Conservation (phyloP, 257 asterid species). For the Verbascum thapsus region DNA sequence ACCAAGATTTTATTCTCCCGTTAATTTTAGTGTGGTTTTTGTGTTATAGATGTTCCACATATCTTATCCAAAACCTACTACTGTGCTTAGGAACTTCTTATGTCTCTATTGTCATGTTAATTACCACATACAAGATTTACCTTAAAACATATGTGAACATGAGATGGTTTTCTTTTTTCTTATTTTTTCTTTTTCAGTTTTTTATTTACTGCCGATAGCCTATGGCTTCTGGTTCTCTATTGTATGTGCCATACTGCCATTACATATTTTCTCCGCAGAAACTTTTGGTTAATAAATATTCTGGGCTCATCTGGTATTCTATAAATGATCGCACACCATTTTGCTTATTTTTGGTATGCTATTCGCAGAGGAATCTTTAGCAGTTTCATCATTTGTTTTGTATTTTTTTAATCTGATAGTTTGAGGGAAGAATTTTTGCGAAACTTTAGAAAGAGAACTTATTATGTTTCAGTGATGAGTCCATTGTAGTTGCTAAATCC, state of each 20-base stretch:
- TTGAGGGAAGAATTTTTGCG: constrained; percentile 18
- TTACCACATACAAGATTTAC: neutral
- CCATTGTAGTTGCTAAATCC: constrained; percentile 9
- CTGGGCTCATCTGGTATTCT: neutral
- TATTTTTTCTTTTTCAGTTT: neutral
- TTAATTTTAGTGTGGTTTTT: constrained; percentile 3
- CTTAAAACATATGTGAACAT: constrained; percentile 1
- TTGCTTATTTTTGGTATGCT: neutral
- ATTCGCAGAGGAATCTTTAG: constrained; percentile 2
- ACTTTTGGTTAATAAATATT: neutral
- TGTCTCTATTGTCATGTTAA: neutral
- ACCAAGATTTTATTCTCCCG: neutral
- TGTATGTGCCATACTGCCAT: neutral
- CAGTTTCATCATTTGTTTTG: neutral
- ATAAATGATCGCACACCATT: neutral
- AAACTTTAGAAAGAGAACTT: neutral
- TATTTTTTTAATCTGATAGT: neutral
- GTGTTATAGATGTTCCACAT: constrained; percentile 5
- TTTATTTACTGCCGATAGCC: constrained; percentile 4
- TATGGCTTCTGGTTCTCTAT: constrained; percentile 1
- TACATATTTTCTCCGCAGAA: constrained; percentile 1
- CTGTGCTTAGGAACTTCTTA: neutral
- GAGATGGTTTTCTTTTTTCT: neutral
- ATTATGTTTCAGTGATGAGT: neutral
- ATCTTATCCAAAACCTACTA: constrained; percentile 2